A percentile compares a stretch with the other conserved stretches of the same genome.
Conservation (phyloP, 208 protist genomes). For the Trichomonas gallinae region DNA sequence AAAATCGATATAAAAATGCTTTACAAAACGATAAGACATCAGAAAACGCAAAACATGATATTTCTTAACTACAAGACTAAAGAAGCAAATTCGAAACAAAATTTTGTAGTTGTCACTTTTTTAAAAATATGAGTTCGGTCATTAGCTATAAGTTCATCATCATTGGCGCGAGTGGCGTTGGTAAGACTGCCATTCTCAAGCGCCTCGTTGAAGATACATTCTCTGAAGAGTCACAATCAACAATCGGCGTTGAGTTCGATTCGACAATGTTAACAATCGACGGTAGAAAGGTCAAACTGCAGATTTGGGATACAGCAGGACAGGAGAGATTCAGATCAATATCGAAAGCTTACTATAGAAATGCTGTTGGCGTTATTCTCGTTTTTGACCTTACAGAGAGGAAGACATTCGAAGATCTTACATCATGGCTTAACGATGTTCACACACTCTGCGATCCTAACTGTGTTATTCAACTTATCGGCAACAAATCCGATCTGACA, state of each 20-base stretch:
- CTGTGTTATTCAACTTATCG: background rate
- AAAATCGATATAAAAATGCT: no score
- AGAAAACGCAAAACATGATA: no score
- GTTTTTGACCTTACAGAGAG: background rate
- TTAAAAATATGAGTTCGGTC: background rate
- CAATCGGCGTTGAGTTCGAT: background rate
- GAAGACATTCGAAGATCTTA: background rate
- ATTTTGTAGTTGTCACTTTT: no score
- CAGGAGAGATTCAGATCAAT: background rate
- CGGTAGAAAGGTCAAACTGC: background rate
- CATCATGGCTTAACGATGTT: background rate
- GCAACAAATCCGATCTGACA: background rate
- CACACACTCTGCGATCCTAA: background rate
- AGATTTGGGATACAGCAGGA: background rate
- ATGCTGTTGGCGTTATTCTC: background rate
- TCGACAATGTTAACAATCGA: background rate
- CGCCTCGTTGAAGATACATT: background rate
- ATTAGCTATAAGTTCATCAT: background rate
- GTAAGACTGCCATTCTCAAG: background rate
- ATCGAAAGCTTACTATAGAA: background rate
- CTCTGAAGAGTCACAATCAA: background rate
- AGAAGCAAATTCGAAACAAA: no score
- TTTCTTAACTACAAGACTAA: no score
- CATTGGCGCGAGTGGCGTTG: background rate
- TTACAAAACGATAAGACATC: no score